Evolutionary conservation across 2,329 filamentous ascomycete genomes (phyloP), one percentile per base, ranked within the genome.

Genomic region (Raffaelea arxii): DNA sequence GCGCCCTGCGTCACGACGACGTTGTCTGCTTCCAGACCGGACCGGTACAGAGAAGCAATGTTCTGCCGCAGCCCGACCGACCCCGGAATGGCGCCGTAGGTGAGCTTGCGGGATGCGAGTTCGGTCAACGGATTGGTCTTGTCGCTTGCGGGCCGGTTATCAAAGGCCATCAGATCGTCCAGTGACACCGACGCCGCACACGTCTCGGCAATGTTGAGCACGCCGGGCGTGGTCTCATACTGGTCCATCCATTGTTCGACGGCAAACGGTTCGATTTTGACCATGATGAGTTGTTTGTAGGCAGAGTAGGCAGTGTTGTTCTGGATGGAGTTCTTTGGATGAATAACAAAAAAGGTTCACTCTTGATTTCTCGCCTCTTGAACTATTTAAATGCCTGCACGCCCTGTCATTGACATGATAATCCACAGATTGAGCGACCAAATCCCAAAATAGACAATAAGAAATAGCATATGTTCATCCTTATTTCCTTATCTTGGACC

Each of bases 1-100:
- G 86, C 87, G 10, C 89, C 89, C 25, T 83, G 78, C 0, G 86
- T 87, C 49, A 91, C 80, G 45, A 94, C 63, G 36, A 94, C 73
- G 55, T 84, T 80, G 16, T 88, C 78, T 1, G 58, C 47, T 1
- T 58, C 48, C 60, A 66, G 18, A 18, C 50, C 6, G 14, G 18
- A 61, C 50, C 64, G 86, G 10, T 47, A 21, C 4, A 86, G 68
- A 18, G 71, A 67, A 6, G 84, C 76, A 14, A 92, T 72, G 40
- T 79, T 80, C 47, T 67, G 65, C 21, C 85, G 77, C 22, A 92
- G 67, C 27, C 70, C 66, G 3, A 75, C 65, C 1, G 82, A 86
- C 2, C 87, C 87, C 18, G 75, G 74, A 49, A 91, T 90, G 16
- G 78, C 68, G 22, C 85, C 86, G 60, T 94, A 56, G 83, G 76